These are phyloP conservation scores for Solanum etuberosum DNA, from an alignment of 257 asterid species.

Conservation along the genomic window DNA sequence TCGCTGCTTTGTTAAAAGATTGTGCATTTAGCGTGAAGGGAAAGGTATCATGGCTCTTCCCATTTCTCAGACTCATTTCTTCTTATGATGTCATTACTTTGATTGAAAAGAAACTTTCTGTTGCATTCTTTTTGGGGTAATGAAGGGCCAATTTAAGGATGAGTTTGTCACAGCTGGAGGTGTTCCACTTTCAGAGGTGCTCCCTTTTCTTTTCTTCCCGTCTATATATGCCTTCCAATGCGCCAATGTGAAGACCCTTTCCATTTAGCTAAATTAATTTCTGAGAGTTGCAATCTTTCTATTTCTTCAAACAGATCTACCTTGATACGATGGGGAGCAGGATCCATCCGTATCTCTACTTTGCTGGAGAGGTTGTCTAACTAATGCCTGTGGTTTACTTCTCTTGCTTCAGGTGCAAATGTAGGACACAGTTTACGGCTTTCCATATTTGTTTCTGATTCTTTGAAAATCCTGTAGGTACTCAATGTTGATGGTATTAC, in stretches of 20 bases:
- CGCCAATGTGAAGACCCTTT: background rate
- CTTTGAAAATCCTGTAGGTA: slow-evolving; percentile 35
- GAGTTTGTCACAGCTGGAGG: slow-evolving; percentile 99
- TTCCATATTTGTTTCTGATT: background rate
- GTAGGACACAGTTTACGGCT: background rate
- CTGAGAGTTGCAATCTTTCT: background rate
- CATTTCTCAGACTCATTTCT: background rate
- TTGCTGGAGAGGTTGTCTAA: slow-evolving; percentile 85
- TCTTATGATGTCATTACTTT: background rate
- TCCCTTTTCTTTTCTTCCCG: slow-evolving; percentile 7
- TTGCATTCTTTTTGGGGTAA: background rate
- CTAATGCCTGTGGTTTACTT: background rate
- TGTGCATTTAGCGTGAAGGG: slow-evolving; percentile 65
- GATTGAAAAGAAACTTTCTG: background rate
- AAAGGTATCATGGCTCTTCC: slow-evolving; percentile 42
- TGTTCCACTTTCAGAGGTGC: slow-evolving; percentile 89
- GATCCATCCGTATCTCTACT: slow-evolving; percentile 49
- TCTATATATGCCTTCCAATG: background rate
- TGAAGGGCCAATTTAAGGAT: slow-evolving; percentile 93
- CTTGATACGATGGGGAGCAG: slow-evolving; percentile 78
- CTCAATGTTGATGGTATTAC: slow-evolving; percentile 77
- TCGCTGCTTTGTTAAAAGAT: slow-evolving; percentile 49
- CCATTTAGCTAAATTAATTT: background rate
- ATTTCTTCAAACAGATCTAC: slow-evolving; percentile 38
- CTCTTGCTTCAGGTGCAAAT: background rate